Base-by-base conservation (phyloP, 805 yeast species). In the Candida qinlingensis region DNA sequence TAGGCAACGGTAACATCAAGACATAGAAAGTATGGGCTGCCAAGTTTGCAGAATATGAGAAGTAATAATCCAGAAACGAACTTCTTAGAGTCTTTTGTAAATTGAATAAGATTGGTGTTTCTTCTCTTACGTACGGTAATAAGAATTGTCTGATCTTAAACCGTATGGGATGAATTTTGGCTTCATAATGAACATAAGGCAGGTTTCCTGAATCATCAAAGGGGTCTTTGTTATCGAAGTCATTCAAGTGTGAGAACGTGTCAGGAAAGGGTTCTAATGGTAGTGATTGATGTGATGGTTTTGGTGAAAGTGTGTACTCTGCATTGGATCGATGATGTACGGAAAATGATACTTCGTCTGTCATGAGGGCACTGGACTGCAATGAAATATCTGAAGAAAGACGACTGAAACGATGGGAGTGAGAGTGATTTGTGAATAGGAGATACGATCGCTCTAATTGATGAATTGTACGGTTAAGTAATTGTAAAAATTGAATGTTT, bases 1-100 rank as follows among this genome's bases (percentile, higher is more conserved):
- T 73, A 10, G 94, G 87, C 8, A 86, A 62, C 0, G 99, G 99
- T 36, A 92, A 74, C 81, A 88, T 81, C 43, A 92, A 64, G 43
- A 94, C 96, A 64, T 92, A 92, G 63, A 94, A 94, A 0, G 97
- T 88, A 66, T 92, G 99, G 5, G 96, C 80, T 0, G 97, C 99
- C 53, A 94, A 71, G 57, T 85, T 83, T 13, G 98, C 96, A 4
- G 96, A 79, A 73, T 87, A 80, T 7, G 95, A 85, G 67, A 92
- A 92, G 59, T 85, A 94, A 28, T 72, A 59, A 67, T 91, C 97
- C 45, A 83, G 65, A 13, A 64, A 44, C 2, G 80, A 73, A 37
- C 66, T 63, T 49, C 96, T 71, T 10, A 71, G 58, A 5, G 49
- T 42, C 4, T 58, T 46, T 69, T 92, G 99, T 50, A 87, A 66